Evolutionary conservation across 257 asterid genomes (phyloP), one percentile per base, ranked within the genome.

Genomic region (Datura wrightii): DNA sequence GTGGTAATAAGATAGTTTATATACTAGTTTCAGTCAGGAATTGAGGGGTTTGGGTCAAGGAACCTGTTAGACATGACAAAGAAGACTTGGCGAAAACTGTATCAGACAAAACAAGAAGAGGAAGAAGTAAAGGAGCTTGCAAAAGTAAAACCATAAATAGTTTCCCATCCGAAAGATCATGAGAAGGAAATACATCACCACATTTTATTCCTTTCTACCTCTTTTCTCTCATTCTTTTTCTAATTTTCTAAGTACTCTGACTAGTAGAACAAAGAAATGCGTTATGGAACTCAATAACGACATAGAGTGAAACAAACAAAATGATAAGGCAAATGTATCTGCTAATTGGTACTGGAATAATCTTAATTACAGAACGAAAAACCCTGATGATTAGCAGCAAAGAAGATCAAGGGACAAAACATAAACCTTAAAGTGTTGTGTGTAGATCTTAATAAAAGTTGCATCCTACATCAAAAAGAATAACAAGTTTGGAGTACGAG

Each of bases 91-190:
- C 19, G 24, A 74, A 48, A 24, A 74, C 60, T 69, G 1, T 10
- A 46, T 52, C 10, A 5, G 48, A 48, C 60, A 74, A 74, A 74
- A 74, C 19, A 58, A 72, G 10, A 44, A 48, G 42, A 24, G 34
- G 53, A 69, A 48, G 80, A 48, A 50, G 59, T 48, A 74, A 31
- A 48, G 5, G 60, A 10, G 59, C 59, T 19, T 19, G 60, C 60
- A 74, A 74, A 42, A 74, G 56, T 19, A 10, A 74, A 74, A 74
- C 80, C 80, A 74, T 74, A 74, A 19, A 74, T 74, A 74, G 10
- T 48, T 74, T 74, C 41, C 56, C 5, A 74, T 46, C 59, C 24
- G 19, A 74, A 74, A 46, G 39, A 74, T 24, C 13, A 46, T 46
- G 59, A 46, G 59, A 74, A 74, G 59, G 80, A 46, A 46, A 74